phyloP scores from a whole-genome alignment of 331 rosid genomes.

The Rosa hybrid region DNA sequence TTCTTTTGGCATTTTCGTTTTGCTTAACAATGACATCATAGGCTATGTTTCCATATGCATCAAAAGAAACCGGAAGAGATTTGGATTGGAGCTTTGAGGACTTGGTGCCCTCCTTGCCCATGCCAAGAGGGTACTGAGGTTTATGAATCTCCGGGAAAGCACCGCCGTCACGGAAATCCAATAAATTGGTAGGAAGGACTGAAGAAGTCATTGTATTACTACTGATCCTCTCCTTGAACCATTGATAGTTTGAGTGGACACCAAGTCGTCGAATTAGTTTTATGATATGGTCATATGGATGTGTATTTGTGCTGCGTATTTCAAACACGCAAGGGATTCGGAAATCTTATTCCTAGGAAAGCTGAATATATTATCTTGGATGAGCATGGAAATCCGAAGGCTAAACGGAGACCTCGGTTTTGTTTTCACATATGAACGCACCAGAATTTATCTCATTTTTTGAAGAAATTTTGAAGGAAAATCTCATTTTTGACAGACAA shows the following conservation, averaged over 20 bases:
- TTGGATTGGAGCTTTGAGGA: slow-evolving; percentile 52
- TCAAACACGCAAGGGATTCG: neutral
- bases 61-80: slow-evolving; percentile 68
- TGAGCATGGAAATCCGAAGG: neutral
- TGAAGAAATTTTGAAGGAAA: no score
- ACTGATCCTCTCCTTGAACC: slow-evolving; percentile 79
- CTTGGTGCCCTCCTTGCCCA: slow-evolving; percentile 59
- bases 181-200: slow-evolving; percentile 62
- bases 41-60: slow-evolving; percentile 71
- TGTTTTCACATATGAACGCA: neutral
- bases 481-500: no score
- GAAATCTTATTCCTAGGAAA: neutral
- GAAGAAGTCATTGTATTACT: neutral
- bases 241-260: slow-evolving; percentile 65
- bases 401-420: neutral
- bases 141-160: slow-evolving; percentile 82
- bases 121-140: slow-evolving; percentile 80
- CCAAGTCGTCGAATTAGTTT: no score
- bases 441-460: no score
- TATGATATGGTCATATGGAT: neutral
- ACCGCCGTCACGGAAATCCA: slow-evolving; percentile 88
- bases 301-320: neutral
- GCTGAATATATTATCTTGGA: neutral
- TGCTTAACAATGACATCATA: slow-evolving; percentile 81
- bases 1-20: slow-evolving; percentile 71